Evolutionary conservation across 2,329 filamentous ascomycete genomes (phyloP).

Genomic region (Fusarium foetens): DNA sequence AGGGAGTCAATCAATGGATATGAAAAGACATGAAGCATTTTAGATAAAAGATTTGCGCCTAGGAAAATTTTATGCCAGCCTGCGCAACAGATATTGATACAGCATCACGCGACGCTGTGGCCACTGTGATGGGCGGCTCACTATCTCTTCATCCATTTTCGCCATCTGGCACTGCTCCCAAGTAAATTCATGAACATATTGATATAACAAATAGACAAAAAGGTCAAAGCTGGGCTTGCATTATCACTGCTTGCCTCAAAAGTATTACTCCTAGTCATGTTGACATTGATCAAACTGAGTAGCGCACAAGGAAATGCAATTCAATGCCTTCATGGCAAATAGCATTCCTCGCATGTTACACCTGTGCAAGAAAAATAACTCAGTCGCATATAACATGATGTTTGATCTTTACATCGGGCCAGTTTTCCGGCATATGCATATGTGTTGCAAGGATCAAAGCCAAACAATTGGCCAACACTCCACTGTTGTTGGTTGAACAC

Average conservation of each 20-base stretch:
- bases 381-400: neutral
- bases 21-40: no score
- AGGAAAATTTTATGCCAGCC: accelerated
- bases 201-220: neutral
- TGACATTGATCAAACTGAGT: no score
- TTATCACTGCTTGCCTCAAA: no score
- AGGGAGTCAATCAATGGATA: no score
- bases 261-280: no score
- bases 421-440: neutral
- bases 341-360: neutral
- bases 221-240: no score
- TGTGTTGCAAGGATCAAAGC: neutral
- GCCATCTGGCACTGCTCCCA: neutral
- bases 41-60: accelerated
- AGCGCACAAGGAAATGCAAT: no score
- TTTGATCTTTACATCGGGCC: no score
- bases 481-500: neutral
- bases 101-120: accelerated
- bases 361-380: neutral
- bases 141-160: accelerated
- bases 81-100: accelerated
- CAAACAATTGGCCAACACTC: neutral
- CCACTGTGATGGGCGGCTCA: accelerated
- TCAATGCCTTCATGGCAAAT: neutral
- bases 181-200: no score